phyloP scores from a whole-genome alignment of 73 alveolate genomes.

The Strombidium stylifer region DNA sequence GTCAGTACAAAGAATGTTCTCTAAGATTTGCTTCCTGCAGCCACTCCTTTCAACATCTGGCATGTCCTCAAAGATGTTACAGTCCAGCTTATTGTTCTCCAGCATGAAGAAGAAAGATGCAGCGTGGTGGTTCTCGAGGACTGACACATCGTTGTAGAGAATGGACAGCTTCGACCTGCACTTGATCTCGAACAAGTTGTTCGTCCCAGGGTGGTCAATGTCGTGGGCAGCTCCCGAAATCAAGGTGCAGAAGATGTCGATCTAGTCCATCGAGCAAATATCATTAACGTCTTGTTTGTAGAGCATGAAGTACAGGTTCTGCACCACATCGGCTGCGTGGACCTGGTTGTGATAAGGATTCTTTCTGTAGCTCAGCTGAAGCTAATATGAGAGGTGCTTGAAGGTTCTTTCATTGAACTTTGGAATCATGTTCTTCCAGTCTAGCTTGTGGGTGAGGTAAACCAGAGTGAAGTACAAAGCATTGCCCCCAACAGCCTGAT shows the following conservation, averaged over 20 bases:
- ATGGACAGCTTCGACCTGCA: conserved; percentile 61
- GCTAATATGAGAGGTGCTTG: not conserved
- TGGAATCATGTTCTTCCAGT: not conserved
- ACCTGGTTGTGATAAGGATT: conserved; percentile 64
- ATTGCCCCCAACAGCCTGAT: conserved; percentile 5
- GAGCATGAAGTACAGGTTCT: conserved; percentile 40
- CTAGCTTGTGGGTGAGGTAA: conserved; percentile 21
- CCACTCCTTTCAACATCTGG: conserved; percentile 37
- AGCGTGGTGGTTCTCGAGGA: conserved; percentile 86
- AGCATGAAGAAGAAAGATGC: conserved; percentile 68
- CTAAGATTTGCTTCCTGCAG: conserved; percentile 59
- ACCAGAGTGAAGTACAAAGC: conserved; percentile 39
- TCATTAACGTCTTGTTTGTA: conserved; percentile 13
- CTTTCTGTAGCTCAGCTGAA: not conserved
- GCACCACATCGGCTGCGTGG: conserved; percentile 83
- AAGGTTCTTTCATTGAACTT: not conserved
- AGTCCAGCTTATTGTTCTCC: conserved; percentile 40
- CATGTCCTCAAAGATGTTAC: conserved; percentile 55
- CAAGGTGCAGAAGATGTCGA: conserved; percentile 20
- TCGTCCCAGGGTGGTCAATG: conserved; percentile 90
- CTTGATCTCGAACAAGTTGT: conserved; percentile 69
- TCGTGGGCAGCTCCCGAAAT: conserved; percentile 78
- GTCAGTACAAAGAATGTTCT: conserved; percentile 68
- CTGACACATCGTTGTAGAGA: conserved; percentile 77
- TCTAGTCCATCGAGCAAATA: not conserved